Evolutionary conservation across 2,329 filamentous ascomycete species (phyloP), one percentile per base, ranked within the genome.

Genomic region (Ceratocystis variospora): DNA sequence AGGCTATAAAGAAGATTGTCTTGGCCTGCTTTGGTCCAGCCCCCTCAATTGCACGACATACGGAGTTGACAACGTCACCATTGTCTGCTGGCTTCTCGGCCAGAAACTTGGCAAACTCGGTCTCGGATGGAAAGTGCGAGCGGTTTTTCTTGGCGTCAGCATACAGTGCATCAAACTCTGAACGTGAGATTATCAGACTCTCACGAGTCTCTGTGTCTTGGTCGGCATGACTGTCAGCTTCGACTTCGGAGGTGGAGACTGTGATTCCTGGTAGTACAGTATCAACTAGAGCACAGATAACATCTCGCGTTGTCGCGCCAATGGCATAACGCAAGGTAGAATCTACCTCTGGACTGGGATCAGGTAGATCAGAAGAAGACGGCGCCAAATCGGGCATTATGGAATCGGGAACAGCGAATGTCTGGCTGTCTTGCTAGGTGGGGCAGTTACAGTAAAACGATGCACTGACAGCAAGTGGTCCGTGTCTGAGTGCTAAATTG

Each of bases 201-300:
- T 57, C 53, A 3, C 22, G 70, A 73, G 3, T 72, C 71, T 25
- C 72, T 71, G 70, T 81, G 77, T 15, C 19, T 55, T 19, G 4
- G 50, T 22, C 17, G n/a, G 50, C 22, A 15, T 19, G 7, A n/a
- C 22, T n/a, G n/a, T 22, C 12, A 12, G 25, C 12, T 22, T 17
- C 25, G 53, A 15, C 10, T 12, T 15, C 25, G 10, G 53, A 12
- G 7, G 22, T 28, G 37, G 77, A 74, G 15, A 77, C 72, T 22
- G 77, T 78, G 68, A 89, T 78, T 22, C 84, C 80, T 1, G 87
- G 85, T 41, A 89, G 74, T 19, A 83, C 74, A n/a, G 80, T 81
- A 69, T 86, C 83, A 50, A 85, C 73, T 5, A 86, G 73, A 1
- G 82, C 76, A 69, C 80, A 76, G 53, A 85, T 71, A 1, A 80